Conservation (phyloP, 306 rosid species). For the Castanea mollissima region DNA sequence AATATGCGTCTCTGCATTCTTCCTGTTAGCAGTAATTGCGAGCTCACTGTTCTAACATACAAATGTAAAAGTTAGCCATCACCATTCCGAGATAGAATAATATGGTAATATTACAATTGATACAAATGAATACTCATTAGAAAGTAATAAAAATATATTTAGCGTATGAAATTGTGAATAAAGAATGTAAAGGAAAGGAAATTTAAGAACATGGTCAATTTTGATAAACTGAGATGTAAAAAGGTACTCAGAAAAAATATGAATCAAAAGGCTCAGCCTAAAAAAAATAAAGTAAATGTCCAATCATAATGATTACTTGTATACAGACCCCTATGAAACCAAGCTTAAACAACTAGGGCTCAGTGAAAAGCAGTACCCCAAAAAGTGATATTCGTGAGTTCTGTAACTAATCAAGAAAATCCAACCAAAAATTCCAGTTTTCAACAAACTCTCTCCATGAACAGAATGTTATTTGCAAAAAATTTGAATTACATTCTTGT, state of each 20-base stretch:
- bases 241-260: background rate
- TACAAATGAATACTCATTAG: background rate
- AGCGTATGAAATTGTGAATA: background rate
- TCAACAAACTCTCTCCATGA: background rate
- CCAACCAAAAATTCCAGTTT: background rate
- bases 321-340: background rate
- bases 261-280: background rate
- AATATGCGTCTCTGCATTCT: slow-evolving; percentile 63
- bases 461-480: background rate
- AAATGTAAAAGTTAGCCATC: slow-evolving; percentile 5
- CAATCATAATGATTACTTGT: background rate
- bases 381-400: background rate
- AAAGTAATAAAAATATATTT: background rate
- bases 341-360: background rate
- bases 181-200: too few relatives aligned
- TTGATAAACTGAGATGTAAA: background rate
- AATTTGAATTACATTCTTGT: background rate
- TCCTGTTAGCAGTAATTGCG: slow-evolving; percentile 72
- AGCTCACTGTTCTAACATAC: slow-evolving; percentile 55
- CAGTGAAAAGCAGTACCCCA: background rate
- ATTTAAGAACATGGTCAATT: background rate
- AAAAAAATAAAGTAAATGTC: background rate
- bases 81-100: background rate
- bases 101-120: background rate
- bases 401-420: background rate